Conservation (phyloP, 208 protist species). For the Trypanosoma grayi region DNA sequence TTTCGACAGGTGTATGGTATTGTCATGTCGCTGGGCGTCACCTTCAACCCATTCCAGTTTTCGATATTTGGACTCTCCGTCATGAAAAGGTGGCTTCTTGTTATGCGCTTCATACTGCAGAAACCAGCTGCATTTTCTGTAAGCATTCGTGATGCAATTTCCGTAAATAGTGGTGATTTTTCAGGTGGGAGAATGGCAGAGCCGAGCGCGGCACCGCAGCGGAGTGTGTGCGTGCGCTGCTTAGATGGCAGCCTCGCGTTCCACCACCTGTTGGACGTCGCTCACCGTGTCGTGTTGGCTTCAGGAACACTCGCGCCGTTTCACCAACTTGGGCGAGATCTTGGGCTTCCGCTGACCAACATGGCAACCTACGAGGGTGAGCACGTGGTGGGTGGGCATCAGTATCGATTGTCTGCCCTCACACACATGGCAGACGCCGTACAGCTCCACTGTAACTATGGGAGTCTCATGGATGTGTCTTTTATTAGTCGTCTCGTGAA, state of each 20-base stretch:
- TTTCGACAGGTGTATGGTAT: constrained; percentile 69
- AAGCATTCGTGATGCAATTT: constrained; percentile 4
- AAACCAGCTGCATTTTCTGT: constrained; percentile 55
- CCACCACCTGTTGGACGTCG: constrained; percentile 42
- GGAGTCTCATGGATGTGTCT: constrained; percentile 26
- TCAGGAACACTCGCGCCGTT: constrained; percentile 95
- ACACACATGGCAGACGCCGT: constrained; percentile 23
- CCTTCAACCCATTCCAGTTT: constrained; percentile 82
- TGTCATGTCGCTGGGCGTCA: constrained; percentile 77
- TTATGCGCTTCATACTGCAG: constrained; percentile 68
- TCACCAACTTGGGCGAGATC: constrained; percentile 67
- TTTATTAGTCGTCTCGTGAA: constrained; percentile 50
- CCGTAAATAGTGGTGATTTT: background rate
- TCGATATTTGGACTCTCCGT: constrained; percentile 59
- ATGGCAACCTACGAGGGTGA: constrained; percentile 58
- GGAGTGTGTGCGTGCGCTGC: constrained; percentile 53
- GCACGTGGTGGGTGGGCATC: constrained; percentile 42
- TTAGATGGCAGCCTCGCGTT: constrained; percentile 73
- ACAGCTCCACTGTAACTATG: constrained; percentile 63
- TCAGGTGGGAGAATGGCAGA: background rate
- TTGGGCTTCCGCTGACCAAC: constrained; percentile 51
- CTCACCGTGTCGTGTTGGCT: constrained; percentile 89
- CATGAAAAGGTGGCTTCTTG: constrained; percentile 72
- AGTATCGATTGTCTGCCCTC: constrained; percentile 37
- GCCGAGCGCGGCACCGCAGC: background rate